Conservation (phyloP, 2,329 filamentous ascomycete species). For the Akanthomyces lecanii region DNA sequence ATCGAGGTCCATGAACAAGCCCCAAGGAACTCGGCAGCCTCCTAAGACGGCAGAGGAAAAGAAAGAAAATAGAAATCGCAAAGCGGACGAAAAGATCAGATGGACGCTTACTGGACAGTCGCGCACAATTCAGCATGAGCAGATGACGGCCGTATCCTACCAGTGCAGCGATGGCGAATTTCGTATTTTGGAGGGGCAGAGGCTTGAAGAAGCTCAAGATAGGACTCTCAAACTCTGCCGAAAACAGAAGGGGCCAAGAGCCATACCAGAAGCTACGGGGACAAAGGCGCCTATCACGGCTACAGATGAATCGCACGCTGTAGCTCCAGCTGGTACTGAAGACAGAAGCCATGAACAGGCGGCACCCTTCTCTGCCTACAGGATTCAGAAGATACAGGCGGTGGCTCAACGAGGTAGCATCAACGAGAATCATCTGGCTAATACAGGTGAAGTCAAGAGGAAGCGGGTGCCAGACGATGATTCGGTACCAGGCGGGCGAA, state of each 20-base stretch:
- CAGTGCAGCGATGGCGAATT: slow-evolving; percentile 10
- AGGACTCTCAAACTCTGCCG: not conserved
- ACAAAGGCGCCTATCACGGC: not conserved
- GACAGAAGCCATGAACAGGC: not conserved
- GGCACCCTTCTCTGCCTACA: not conserved
- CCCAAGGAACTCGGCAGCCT: not conserved
- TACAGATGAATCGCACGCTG: not conserved
- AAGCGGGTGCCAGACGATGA: slow-evolving; percentile 7
- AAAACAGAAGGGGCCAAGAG: not conserved
- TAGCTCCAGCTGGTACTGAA: not conserved
- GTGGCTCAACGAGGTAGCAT: not conserved
- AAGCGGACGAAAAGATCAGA: not conserved
- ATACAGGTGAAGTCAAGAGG: not conserved
- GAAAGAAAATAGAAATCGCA: slow-evolving; percentile 6
- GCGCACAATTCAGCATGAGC: not conserved
- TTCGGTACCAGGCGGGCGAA: not conserved
- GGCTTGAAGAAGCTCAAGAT: slow-evolving; percentile 6
- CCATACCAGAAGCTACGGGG: not conserved
- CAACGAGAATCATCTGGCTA: not conserved
- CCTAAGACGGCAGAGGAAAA: slow-evolving; percentile 12
- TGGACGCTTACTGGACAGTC: slow-evolving; percentile 9
- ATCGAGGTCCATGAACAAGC: not conserved
- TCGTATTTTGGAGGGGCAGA: slow-evolving; percentile 3
- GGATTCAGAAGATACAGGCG: not conserved
- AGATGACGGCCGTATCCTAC: not conserved